Base-by-base conservation (phyloP, 805 yeast species). In the Kluyveromyces aestuarii region DNA sequence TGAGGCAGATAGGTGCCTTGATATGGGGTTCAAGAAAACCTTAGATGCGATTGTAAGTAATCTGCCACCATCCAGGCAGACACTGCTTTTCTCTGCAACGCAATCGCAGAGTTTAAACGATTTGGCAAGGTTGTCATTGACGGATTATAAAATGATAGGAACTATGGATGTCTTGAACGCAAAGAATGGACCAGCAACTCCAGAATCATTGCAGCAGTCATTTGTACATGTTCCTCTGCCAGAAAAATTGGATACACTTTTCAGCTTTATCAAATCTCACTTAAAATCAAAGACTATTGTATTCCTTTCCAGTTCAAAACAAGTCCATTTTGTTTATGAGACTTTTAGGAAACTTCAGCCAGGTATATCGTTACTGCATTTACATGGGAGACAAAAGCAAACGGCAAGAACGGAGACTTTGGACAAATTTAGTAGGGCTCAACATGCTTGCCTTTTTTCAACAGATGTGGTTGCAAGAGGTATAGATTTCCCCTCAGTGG, bases 401-500 rank as follows among this genome's bases (percentile, higher is more conserved):
- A 80, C 85, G n/a, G 82, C 95, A 1, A 74, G 96, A 57, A 73
- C 87, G 50, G 97, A 89, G 58, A 84, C 93, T 8, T 79, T 91
- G 1, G 73, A 74, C 48, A 85, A 85, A 64, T 88, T 87, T 64
- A 77, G 88, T 9, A 78, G 82, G 49, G 82, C 95, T 2, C 85
- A 84, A 55, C 79, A 84, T 47, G 86, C 87, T 14, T 87, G 96
- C 69, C 69, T 88, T 44, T 81, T 88, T 60, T 93, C 96, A 0
- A 88, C 96, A 0, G 96, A 88, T 68, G 83, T 88, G 41, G 96
- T 87, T 11, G 96, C 96, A 1, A 73, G 96, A 63, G 96, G 96
- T 16, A 76, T 88, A 39, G 96, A 88, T 64, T 87, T 89, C 66
- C 96, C 96, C 0, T 86, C 90, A 6, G 86, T 88, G 45, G 95